These are phyloP conservation scores for Aspergillus aculeatus DNA, from an alignment of 2,329 filamentous ascomycete species.

Conservation along the genomic window DNA sequence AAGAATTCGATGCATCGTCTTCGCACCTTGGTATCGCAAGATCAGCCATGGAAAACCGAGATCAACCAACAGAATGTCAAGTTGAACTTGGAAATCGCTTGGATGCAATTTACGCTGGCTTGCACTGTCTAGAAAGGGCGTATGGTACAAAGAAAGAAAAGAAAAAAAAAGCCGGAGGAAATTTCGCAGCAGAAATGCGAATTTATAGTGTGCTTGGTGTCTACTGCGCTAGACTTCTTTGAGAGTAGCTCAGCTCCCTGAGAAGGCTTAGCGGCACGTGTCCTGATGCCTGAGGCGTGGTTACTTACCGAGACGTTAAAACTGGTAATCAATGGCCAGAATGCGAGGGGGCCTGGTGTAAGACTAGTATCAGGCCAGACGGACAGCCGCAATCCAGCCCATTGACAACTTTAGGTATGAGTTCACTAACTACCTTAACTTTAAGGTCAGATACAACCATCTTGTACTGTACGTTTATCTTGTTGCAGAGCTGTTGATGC, in stretches of 20 bases:
- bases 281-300: neutral
- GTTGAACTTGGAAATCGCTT: constrained; percentile 48
- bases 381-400: neutral
- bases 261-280: neutral
- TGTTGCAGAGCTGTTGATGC: neutral
- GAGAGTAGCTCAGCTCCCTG: constrained; percentile 5
- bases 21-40: constrained; percentile 62
- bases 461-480: neutral
- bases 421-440: too few relatives aligned
- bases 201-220: constrained; percentile 12
- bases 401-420: neutral
- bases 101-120: constrained; percentile 57
- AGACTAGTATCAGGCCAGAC: neutral
- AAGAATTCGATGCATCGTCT: constrained; percentile 49
- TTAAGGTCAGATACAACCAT: neutral
- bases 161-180: constrained; percentile 29
- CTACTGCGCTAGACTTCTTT: constrained; percentile 27
- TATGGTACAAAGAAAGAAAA: constrained; percentile 52
- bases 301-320: neutral
- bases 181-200: constrained; percentile 15
- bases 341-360: neutral
- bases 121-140: constrained; percentile 87
- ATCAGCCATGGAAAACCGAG: constrained; percentile 61
- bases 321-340: neutral
- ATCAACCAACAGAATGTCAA: constrained; percentile 68